Percentiles rank a stretch among this genome's conserved stretches.
phyloP scores from a whole-genome alignment of 176 grass and related monocot genomes.

The Hyparrhenia diplandra region DNA sequence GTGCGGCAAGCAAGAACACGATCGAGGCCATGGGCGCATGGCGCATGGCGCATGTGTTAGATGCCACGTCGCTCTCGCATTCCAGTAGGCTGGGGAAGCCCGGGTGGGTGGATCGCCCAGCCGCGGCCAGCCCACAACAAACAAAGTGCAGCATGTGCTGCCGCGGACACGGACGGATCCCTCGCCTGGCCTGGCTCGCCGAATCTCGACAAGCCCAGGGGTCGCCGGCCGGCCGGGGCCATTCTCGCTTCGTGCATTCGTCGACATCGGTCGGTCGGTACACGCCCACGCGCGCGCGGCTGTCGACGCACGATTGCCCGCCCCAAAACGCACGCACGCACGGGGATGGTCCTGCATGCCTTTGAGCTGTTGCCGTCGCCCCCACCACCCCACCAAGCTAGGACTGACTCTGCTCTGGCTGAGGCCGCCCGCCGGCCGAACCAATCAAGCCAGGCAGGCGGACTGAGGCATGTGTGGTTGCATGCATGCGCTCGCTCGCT shows the following conservation, averaged over 20 bases:
- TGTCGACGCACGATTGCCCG: constrained; percentile 26
- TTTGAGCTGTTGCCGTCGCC: background rate
- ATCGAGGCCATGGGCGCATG: background rate
- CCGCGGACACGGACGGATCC: no score
- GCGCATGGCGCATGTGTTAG: constrained; percentile 28
- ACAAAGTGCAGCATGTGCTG: no score
- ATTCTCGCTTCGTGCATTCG: background rate
- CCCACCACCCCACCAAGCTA: background rate
- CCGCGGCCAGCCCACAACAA: background rate
- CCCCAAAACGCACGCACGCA: no score
- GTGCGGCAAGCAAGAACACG: no score
- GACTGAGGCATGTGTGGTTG: background rate
- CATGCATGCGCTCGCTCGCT: no score
- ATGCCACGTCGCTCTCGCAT: constrained; percentile 42
- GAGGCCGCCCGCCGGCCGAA: background rate
- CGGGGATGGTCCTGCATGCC: no score
- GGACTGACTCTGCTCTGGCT: no score
- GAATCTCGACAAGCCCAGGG: constrained; percentile 1
- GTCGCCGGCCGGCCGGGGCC: no score
- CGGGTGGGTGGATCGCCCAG: background rate
- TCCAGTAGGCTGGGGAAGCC: background rate
- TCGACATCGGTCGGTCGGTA: background rate
- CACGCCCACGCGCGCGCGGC: background rate
- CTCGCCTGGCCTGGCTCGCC: no score
- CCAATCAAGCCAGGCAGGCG: background rate